Conservation (phyloP, 345 rosid species). For the Gossypium sturtianum region DNA sequence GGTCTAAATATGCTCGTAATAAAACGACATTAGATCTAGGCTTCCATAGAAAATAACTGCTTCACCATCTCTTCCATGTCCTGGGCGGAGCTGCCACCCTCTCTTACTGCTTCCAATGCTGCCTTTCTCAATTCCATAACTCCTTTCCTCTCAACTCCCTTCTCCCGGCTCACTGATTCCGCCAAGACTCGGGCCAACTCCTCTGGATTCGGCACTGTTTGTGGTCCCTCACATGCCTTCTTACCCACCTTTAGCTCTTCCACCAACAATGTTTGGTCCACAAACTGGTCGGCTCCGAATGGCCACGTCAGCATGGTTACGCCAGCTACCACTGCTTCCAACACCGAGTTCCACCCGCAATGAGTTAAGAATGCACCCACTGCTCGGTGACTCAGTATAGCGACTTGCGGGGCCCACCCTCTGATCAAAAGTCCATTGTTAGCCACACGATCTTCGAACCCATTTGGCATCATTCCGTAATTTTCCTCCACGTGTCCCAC, state of each 20-base stretch:
- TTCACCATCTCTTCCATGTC: conserved; percentile 44
- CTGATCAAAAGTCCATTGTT: conserved; percentile 42
- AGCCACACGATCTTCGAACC: conserved; percentile 43
- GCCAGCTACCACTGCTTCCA: conserved; percentile 44
- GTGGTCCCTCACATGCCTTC: conserved; percentile 44
- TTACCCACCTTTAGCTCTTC: conserved; percentile 46
- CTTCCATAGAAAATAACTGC: background rate
- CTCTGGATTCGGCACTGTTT: conserved; percentile 30
- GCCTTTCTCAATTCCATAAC: conserved; percentile 28
- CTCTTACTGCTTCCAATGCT: conserved; percentile 37
- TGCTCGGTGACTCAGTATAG: conserved; percentile 37
- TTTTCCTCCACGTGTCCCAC: background rate
- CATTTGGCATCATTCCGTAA: conserved; percentile 16
- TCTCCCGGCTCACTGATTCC: conserved; percentile 22
- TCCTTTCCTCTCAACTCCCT: conserved; percentile 19
- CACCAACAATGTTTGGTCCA: conserved; percentile 40
- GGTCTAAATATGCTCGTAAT: no score
- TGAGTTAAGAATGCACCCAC: conserved; percentile 61
- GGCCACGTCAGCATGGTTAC: conserved; percentile 68
- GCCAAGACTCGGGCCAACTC: conserved; percentile 28
- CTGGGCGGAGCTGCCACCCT: conserved; percentile 42
- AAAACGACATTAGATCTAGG: background rate
- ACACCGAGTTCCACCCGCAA: conserved; percentile 64
- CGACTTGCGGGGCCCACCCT: conserved; percentile 58
- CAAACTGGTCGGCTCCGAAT: conserved; percentile 55